Percentiles rank a stretch among this genome's conserved stretches.
phyloP scores from a whole-genome alignment of 768 basidiomycete genomes.

The Gautieria morchelliformis region DNA sequence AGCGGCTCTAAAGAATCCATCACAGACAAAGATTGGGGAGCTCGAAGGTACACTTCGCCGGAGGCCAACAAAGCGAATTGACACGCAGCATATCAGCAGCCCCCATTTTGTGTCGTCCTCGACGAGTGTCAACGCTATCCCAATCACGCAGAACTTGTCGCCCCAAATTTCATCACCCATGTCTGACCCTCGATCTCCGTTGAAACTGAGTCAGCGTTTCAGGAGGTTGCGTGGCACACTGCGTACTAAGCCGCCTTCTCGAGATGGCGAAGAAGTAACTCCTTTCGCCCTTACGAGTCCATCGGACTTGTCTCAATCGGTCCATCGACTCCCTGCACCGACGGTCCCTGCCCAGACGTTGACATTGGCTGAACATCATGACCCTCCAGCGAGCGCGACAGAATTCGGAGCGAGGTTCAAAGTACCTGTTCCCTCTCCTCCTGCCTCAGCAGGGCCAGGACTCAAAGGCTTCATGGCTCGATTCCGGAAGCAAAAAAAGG shows the following conservation, averaged over 20 bases:
- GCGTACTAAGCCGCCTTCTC: conserved; percentile 39
- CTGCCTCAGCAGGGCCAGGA: conserved; percentile 63
- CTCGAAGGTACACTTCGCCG: conserved; percentile 30
- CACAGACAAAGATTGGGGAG: conserved; percentile 33
- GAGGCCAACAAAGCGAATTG: conserved; percentile 44
- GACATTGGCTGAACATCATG: conserved; percentile 20
- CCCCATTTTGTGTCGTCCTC: conserved; percentile 60
- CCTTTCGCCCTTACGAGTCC: conserved; percentile 24
- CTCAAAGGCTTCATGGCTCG: conserved; percentile 76
- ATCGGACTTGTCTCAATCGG: background rate
- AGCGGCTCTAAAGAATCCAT: conserved; percentile 41
- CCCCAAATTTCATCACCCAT: conserved; percentile 7
- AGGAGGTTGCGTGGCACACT: conserved; percentile 63
- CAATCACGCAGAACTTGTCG: conserved; percentile 34
- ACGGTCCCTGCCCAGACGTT: background rate
- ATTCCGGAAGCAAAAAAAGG: conserved; percentile 36
- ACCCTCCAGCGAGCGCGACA: conserved; percentile 32
- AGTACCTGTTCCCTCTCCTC: conserved; percentile 44
- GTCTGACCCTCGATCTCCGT: conserved; percentile 18
- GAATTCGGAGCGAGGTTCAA: conserved; percentile 43
- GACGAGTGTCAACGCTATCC: conserved; percentile 57
- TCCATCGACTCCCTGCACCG: background rate
- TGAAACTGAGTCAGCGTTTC: conserved; percentile 65
- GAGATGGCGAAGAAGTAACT: conserved; percentile 42
- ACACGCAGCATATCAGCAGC: conserved; percentile 53